A percentile compares a stretch with the other conserved stretches of the same genome.
Conservation (phyloP, 345 rosid genomes). For the Citrus medica region DNA sequence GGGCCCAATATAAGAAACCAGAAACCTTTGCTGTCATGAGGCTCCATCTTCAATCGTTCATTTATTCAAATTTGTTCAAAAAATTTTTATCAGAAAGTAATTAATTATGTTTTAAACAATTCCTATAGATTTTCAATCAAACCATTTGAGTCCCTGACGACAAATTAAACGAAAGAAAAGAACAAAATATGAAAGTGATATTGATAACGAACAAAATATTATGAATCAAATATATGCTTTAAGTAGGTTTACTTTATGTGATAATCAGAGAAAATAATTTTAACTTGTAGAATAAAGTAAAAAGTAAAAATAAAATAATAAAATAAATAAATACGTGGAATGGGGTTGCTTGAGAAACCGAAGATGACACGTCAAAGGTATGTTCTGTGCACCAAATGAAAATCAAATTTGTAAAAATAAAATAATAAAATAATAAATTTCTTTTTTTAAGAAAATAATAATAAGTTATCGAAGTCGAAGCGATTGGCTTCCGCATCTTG, state of each 20-base stretch:
- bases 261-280: too few relatives aligned
- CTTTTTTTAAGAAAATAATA: not conserved
- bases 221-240: too few relatives aligned
- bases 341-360: not conserved
- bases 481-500: constrained; percentile 22
- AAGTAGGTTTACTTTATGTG: too few relatives aligned
- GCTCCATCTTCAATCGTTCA: not conserved
- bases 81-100: not conserved
- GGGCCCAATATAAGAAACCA: too few relatives aligned
- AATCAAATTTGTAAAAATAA: not conserved
- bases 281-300: too few relatives aligned
- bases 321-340: not conserved
- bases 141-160: not conserved
- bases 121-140: not conserved
- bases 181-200: not conserved
- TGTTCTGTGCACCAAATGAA: not conserved
- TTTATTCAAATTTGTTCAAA: too few relatives aligned
- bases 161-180: not conserved
- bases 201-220: too few relatives aligned
- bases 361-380: constrained; percentile 21
- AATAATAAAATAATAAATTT: too few relatives aligned
- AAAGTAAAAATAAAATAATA: too few relatives aligned
- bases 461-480: not conserved
- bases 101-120: too few relatives aligned
- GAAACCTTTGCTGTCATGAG: too few relatives aligned